A percentile compares a stretch with the other conserved stretches of the same genome.
Conservation (phyloP, 805 yeast species). For the Komagataella phaffii region DNA sequence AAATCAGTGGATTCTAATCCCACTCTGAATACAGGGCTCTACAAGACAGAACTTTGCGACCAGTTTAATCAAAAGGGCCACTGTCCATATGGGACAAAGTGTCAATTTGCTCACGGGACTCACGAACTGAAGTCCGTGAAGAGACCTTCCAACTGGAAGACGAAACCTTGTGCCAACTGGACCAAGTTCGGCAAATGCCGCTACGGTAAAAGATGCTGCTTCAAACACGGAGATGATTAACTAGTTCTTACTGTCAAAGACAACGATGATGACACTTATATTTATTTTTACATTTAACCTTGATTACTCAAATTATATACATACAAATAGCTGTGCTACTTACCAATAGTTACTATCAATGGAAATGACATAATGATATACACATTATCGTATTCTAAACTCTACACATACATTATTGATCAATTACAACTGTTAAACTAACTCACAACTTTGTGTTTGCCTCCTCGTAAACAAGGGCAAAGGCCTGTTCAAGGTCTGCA, state of each 20-base stretch:
- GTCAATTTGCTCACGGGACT: conserved; percentile 90
- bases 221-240: conserved; percentile 54
- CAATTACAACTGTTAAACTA: too few species aligned
- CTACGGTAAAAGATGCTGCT: conserved; percentile 85
- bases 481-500: conserved; percentile 79
- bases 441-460: too few species aligned
- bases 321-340: not conserved
- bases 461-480: conserved; percentile 35
- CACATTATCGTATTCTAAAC: not conserved
- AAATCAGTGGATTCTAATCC: not conserved
- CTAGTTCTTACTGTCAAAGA: not conserved
- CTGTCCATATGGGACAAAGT: conserved; percentile 84
- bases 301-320: not conserved
- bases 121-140: conserved; percentile 61
- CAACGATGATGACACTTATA: not conserved
- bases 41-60: conserved; percentile 85
- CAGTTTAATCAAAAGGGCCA: conserved; percentile 55
- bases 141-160: conserved; percentile 75
- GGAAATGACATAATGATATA: not conserved
- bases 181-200: conserved; percentile 67
- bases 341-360: not conserved
- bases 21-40: conserved; percentile 37
- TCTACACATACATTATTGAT: too few species aligned
- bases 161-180: conserved; percentile 89
- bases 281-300: not conserved